Conservation (phyloP, 1,284 basidiomycete species). For the Volvariella volvacea region DNA sequence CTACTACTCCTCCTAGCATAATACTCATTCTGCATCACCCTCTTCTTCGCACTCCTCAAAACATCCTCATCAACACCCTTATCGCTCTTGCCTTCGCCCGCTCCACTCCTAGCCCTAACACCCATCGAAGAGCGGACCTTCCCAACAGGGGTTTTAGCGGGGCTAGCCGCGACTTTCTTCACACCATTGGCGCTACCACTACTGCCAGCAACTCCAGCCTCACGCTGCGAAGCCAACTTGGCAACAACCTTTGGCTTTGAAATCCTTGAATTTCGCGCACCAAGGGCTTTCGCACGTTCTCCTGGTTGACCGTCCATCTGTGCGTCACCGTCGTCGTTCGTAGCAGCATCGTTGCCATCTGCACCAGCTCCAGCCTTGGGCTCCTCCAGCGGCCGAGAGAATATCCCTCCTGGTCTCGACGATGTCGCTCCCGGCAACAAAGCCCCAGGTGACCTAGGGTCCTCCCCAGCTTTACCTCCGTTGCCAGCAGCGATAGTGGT, state of each 20-base stretch:
- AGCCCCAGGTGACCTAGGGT: neutral
- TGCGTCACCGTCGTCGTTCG: neutral
- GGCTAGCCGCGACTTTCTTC: conserved; percentile 14
- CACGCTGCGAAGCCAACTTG: conserved; percentile 64
- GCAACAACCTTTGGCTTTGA: conserved; percentile 75
- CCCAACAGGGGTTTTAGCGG: conserved; percentile 10
- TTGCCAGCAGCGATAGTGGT: neutral
- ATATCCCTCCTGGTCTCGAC: neutral
- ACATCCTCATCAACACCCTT: conserved; percentile 27
- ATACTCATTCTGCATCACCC: conserved; percentile 61
- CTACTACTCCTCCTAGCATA: conserved; percentile 38
- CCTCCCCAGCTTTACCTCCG: neutral
- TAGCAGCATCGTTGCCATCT: conserved; percentile 1
- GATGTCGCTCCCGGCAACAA: neutral
- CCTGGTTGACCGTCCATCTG: neutral
- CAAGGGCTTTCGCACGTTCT: conserved; percentile 22
- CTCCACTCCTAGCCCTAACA: conserved; percentile 31
- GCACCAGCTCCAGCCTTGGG: conserved; percentile 15
- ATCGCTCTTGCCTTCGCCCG: conserved; percentile 37
- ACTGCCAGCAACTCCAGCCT: conserved; percentile 19
- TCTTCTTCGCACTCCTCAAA: conserved; percentile 56
- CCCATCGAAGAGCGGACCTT: conserved; percentile 54
- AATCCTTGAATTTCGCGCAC: conserved; percentile 61
- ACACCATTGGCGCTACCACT: conserved; percentile 10
- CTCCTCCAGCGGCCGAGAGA: neutral